Evolutionary conservation across 2,329 filamentous ascomycete genomes (phyloP).

Genomic region (Proliferodiscus dingleyae): DNA sequence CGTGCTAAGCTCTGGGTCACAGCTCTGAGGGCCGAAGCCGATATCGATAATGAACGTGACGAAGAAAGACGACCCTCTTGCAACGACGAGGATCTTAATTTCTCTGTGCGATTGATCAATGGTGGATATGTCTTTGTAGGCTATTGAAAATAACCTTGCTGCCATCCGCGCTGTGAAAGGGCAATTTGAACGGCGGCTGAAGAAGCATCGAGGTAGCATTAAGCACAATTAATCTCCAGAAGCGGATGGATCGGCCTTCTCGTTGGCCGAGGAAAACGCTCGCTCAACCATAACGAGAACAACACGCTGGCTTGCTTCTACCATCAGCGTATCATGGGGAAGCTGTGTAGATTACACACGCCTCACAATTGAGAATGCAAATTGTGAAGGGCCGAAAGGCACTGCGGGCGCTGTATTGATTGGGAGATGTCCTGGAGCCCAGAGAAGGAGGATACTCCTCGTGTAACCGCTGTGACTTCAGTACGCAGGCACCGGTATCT

Average conservation of each 20-base stretch:
- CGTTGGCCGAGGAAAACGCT: constrained; percentile 4
- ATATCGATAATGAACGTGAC: too few species aligned
- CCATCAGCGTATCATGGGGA: background rate
- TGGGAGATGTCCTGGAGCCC: background rate
- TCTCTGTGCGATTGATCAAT: too few species aligned
- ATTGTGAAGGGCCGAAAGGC: background rate
- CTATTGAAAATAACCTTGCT: background rate
- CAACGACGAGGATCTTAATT: too few species aligned
- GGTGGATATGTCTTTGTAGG: background rate
- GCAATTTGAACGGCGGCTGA: background rate
- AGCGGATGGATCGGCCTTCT: background rate
- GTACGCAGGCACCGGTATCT: background rate
- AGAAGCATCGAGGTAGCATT: constrained; percentile 1
- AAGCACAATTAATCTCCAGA: constrained; percentile 1
- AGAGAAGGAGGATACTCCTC: too few species aligned
- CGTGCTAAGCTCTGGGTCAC: background rate
- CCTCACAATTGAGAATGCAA: background rate
- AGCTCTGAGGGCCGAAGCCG: background rate
- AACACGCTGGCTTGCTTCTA: background rate
- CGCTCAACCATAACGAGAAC: constrained; percentile 1
- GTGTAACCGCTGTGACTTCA: background rate
- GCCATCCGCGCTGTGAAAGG: background rate
- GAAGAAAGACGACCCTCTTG: too few species aligned
- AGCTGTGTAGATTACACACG: background rate
- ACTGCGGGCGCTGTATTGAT: background rate